Evolutionary conservation across 495 filamentous ascomycete species (phyloP).

Genomic region (Penicillium alfredii): DNA sequence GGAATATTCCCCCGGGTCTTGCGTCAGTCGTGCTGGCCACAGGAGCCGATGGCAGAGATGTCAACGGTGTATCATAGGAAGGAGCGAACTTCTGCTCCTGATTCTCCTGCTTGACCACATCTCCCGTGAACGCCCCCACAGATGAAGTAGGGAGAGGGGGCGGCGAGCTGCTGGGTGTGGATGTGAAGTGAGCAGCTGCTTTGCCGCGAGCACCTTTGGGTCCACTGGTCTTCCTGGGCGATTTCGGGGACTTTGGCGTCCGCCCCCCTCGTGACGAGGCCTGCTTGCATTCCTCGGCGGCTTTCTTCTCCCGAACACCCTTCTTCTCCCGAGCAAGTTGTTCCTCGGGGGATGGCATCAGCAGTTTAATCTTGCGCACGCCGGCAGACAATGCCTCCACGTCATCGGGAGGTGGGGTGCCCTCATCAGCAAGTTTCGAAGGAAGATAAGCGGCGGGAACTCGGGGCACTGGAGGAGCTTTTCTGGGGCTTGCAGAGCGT

Average conservation of each 20-base stretch:
- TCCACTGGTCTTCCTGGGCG: constrained; percentile 17
- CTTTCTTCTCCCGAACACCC: constrained; percentile 41
- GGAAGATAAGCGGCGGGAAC: constrained; percentile 31
- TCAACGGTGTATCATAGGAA: not conserved
- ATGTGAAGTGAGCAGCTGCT: not conserved
- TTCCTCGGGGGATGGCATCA: constrained; percentile 64
- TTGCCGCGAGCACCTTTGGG: constrained; percentile 7
- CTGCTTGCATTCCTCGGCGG: constrained; percentile 29
- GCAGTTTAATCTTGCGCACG: constrained; percentile 71
- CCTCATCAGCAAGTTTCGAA: constrained; percentile 14
- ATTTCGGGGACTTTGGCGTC: constrained; percentile 20
- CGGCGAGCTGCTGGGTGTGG: constrained; percentile 6
- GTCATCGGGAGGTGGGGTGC: constrained; percentile 31
- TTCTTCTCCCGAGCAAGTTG: constrained; percentile 53
- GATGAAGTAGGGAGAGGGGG: constrained; percentile 6
- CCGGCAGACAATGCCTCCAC: constrained; percentile 61
- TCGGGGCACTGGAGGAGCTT: constrained; percentile 41
- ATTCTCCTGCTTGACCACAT: constrained; percentile 4
- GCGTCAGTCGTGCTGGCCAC: not conserved
- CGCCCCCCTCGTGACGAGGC: not conserved
- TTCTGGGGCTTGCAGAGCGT: constrained; percentile 34
- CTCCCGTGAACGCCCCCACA: not conserved
- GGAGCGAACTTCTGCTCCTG: not conserved
- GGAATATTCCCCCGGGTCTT: not conserved
- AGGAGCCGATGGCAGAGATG: not conserved